Conservation (phyloP, 257 asterid genomes). For the Gentiana dahurica region DNA sequence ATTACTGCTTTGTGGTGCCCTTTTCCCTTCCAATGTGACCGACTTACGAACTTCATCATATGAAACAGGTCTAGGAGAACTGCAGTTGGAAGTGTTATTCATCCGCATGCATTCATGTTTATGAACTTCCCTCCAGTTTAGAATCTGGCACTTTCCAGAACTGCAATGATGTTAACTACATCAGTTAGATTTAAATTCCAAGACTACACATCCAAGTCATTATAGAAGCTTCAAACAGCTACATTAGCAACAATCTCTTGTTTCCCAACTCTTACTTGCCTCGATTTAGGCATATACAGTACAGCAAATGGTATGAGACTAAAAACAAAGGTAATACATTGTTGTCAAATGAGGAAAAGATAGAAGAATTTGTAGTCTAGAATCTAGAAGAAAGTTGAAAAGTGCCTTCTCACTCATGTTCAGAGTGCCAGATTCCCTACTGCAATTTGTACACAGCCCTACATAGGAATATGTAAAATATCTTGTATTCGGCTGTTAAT, state of each 20-base stretch:
- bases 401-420: too few species aligned
- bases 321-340: too few species aligned
- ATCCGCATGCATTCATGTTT: constrained; percentile 69
- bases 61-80: constrained; percentile 19
- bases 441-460: too few species aligned
- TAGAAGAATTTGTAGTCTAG: too few species aligned
- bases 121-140: constrained; percentile 87
- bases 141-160: constrained; percentile 82
- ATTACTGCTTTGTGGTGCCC: constrained; percentile 14
- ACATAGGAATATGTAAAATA: too few species aligned
- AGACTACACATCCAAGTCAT: neutral
- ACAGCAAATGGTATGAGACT: too few species aligned
- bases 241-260: neutral
- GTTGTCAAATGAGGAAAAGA: too few species aligned
- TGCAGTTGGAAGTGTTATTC: constrained; percentile 29
- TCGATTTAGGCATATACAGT: neutral
- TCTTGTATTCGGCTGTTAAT: too few species aligned
- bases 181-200: constrained; percentile 4
- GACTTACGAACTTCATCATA: constrained; percentile 23
- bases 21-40: constrained; percentile 22
- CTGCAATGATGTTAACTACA: constrained; percentile 28
- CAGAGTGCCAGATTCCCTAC: too few species aligned
- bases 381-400: too few species aligned
- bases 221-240: neutral
- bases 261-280: neutral